Percentiles rank a stretch among this genome's conserved stretches.
These are phyloP conservation scores for Scheffersomyces parashehatae DNA, from an alignment of 1,139 yeast genomes.

Conservation along the genomic window DNA sequence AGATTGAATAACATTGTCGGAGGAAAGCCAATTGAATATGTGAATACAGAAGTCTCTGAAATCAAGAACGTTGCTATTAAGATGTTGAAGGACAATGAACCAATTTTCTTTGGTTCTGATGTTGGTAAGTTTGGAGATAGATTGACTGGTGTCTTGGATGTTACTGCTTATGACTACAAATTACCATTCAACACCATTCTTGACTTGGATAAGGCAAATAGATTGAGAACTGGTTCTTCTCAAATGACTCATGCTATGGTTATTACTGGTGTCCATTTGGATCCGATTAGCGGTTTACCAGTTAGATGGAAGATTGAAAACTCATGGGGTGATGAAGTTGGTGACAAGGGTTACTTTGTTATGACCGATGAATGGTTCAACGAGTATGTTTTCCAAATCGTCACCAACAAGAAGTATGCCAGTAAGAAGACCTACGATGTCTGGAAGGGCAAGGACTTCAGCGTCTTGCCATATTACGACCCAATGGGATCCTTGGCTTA, in stretches of 20 bases:
- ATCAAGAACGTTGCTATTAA: slow-evolving; percentile 62
- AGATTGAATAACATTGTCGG: slow-evolving; percentile 70
- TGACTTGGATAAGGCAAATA: slow-evolving; percentile 52
- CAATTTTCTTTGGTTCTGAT: slow-evolving; percentile 84
- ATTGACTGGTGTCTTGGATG: slow-evolving; percentile 67
- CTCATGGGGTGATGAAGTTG: slow-evolving; percentile 81
- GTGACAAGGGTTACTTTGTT: slow-evolving; percentile 71
- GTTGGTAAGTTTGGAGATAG: slow-evolving; percentile 72
- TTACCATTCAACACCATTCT: slow-evolving; percentile 61
- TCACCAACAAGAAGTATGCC: slow-evolving; percentile 57
- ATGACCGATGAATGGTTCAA: slow-evolving; percentile 85
- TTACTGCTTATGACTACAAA: slow-evolving; percentile 63
- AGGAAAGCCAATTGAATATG: slow-evolving; percentile 66
- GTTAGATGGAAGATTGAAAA: slow-evolving; percentile 81
- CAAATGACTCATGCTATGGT: slow-evolving; percentile 89
- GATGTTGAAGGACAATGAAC: slow-evolving; percentile 68
- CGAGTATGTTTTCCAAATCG: slow-evolving; percentile 83
- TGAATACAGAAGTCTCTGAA: slow-evolving; percentile 61
- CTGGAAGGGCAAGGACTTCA: slow-evolving; percentile 53
- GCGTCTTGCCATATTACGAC: slow-evolving; percentile 73
- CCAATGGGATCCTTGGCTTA: slow-evolving; percentile 85
- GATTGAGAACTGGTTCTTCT: slow-evolving; percentile 55
- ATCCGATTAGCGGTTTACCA: slow-evolving; percentile 44
- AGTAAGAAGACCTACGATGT: slow-evolving; percentile 44
- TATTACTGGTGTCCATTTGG: slow-evolving; percentile 68